Conservation (phyloP, 352 stramenopile genomes). For the Phytopythium kandeliae region DNA sequence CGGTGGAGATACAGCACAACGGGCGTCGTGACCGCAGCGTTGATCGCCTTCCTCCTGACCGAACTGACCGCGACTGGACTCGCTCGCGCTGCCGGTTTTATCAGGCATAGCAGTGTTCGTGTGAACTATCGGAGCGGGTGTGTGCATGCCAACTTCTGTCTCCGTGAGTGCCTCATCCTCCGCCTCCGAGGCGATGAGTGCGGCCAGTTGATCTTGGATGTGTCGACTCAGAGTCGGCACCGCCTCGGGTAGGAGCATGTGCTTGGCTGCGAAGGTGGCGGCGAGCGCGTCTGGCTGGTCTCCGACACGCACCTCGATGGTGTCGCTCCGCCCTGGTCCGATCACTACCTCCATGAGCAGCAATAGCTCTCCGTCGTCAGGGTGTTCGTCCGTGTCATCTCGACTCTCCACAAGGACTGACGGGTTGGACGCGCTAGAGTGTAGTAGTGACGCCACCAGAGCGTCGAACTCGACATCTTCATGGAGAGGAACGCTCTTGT, state of each 20-base stretch:
- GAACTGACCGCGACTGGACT: not conserved
- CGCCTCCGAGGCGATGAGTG: constrained; percentile 19
- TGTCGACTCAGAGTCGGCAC: constrained; percentile 44
- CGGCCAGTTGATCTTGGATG: constrained; percentile 54
- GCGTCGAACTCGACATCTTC: constrained; percentile 6
- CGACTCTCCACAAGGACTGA: not conserved
- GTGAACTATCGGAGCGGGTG: no score
- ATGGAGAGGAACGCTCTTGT: not conserved
- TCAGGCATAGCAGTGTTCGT: not conserved
- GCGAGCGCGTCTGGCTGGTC: constrained; percentile 46
- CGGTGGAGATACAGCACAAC: not conserved
- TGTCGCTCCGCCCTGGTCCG: constrained; percentile 55
- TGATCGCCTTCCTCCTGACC: not conserved
- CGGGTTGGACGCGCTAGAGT: not conserved
- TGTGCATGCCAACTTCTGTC: not conserved
- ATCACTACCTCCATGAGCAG: constrained; percentile 79
- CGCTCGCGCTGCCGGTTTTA: not conserved
- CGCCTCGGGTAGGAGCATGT: constrained; percentile 43
- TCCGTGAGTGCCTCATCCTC: constrained; percentile 12
- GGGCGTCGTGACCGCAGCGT: not conserved
- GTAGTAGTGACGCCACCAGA: constrained; percentile 3
- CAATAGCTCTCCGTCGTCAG: constrained; percentile 32
- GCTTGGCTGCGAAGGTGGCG: constrained; percentile 36
- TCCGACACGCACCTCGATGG: constrained; percentile 54
- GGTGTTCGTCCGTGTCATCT: not conserved